Evolutionary conservation across 1,284 basidiomycete genomes (phyloP), one percentile per base, ranked within the genome.

Genomic region (Sparassis latifolia): DNA sequence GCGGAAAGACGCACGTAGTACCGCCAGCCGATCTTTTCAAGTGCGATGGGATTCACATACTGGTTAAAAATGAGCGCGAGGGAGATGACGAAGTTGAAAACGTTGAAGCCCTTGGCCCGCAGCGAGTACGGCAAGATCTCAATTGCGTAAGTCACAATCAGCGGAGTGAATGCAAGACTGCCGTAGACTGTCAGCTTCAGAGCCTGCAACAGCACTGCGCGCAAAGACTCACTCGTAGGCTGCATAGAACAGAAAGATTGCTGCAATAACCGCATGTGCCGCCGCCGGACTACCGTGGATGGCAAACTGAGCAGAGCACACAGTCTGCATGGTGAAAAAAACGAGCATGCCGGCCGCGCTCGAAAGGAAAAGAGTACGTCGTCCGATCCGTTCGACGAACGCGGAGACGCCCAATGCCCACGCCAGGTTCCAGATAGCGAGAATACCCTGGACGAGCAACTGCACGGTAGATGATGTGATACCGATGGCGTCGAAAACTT

Each of bases 1-100:
- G n/a, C 5, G 10, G 29, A 10, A 33, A 37, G 4, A 62, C 65
- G 42, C 45, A 68, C 66, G 62, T 69, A 69, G 63, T 69, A 66
- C 55, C 60, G 64, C 87, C 87, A 89, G 43, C 64, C 68, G 47
- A 87, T 68, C 37, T 65, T 60, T 5, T 67, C 67, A 44, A 84
- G 72, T 6, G 84, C 86, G 58, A 90, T 77, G 10, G 87, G 88
- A 71, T 90, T 91, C 63, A 84, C 79, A 61, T 87, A 90, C 66
- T 89, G 86, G 66, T 89, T 90, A 73, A 89, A 87, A 55, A 85
- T 81, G 55, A 86, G 77, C 0, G 85, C 78, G 31, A 80, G 50
- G 10, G 82, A 83, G 58, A 86, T 77, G 52, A 76, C 69, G 55
- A 87, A 80, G 69, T 78, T 82, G 71, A 86, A 84, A 46, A 89